Evolutionary conservation across 352 stramenopile species (phyloP).

Genomic region (Globisporangium heterothallicum): DNA sequence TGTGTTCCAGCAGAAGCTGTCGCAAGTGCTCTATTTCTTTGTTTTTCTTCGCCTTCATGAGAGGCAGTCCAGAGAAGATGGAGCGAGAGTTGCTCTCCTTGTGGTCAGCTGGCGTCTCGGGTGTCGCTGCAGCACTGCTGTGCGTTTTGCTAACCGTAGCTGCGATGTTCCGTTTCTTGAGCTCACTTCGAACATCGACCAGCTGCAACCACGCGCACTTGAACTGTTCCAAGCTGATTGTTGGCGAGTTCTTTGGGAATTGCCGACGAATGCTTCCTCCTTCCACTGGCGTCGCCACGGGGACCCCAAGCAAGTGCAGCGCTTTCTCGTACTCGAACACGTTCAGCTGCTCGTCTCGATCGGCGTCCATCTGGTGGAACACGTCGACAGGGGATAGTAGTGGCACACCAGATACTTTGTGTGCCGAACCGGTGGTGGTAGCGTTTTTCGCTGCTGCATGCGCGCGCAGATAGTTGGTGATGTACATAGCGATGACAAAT

Average conservation of each 20-base stretch:
- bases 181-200: conserved; percentile 36
- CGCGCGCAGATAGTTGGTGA: conserved; percentile 58
- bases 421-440: neutral
- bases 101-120: neutral
- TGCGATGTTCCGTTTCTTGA: conserved; percentile 31
- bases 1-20: conserved; percentile 26
- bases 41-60: neutral
- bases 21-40: conserved; percentile 24
- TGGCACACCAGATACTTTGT: conserved; percentile 1
- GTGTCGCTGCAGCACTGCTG: neutral
- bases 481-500: conserved; percentile 70
- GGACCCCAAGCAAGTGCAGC: conserved; percentile 40
- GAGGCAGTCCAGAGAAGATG: conserved; percentile 2
- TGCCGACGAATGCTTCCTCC: conserved; percentile 14
- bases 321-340: conserved; percentile 64
- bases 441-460: conserved; percentile 14
- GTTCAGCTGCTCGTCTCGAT: conserved; percentile 58
- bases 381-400: conserved; percentile 47
- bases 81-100: neutral
- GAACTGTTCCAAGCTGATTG: conserved; percentile 50
- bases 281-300: conserved; percentile 12
- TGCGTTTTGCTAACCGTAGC: neutral
- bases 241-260: conserved; percentile 28
- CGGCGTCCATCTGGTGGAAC: conserved; percentile 53
- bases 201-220: conserved; percentile 47